Evolutionary conservation across 2,329 filamentous ascomycete species (phyloP), one percentile per base, ranked within the genome.

Genomic region (Pyrenophora seminiperda): DNA sequence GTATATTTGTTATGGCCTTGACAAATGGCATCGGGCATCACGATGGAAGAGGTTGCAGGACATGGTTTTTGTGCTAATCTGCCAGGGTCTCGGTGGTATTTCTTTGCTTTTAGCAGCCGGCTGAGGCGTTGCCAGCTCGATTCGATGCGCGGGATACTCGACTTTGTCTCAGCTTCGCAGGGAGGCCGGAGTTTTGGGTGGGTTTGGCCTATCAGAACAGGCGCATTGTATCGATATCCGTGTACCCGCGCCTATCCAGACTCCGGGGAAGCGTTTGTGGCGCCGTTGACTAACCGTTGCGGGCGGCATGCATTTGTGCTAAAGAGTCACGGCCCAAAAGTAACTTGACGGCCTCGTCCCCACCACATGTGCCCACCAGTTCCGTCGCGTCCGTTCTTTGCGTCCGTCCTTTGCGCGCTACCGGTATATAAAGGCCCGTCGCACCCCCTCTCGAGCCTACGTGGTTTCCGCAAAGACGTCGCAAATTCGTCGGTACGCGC

Each of bases 401-500:
- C 43, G 41, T n/a, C 41, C 39, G 45, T 47, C 41, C 48, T 52
- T 49, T 54, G 48, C 43, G 41, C 47, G 50, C 55, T 53, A 45
- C 33, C 41, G 22, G 31, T 52, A 50, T 57, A 62, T 61, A 62
- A 60, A 51, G 41, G 41, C 51, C 41, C 52, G 38, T 49, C 53
- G 42, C 51, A 18, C 22, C 51, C 40, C 51, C 56, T n/a, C 48
- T 29, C 53, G 34, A 47, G 42, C 34, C 20, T 20, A 41, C 34
- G 32, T 61, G 47, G 43, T 59, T 47, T 58, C 53, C 53, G 53
- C 49, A 52, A 50, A 43, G 43, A 54, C 55, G 49, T 59, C 61
- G 60, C 59, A 54, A 49, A 37, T 45, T 41, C 53, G 53, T 63
- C 60, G 66, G 69, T 72, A 72, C 18, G 68, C 61, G 58, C 62